Conservation (phyloP, 768 basidiomycete genomes). For the Neoboletus magnificus region DNA sequence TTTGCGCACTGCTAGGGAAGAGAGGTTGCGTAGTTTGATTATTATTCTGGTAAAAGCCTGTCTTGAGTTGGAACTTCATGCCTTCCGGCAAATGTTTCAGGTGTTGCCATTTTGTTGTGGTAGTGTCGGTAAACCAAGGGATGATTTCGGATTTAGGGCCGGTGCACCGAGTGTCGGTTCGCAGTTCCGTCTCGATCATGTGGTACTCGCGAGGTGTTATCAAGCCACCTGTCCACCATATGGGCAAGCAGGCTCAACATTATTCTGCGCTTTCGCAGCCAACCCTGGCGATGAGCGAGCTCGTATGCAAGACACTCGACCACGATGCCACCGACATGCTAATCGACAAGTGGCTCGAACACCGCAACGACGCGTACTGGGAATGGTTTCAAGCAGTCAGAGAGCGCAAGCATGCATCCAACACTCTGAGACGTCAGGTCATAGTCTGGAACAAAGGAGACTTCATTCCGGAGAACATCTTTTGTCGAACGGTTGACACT, state of each 20-base stretch:
- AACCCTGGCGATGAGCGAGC: conserved; percentile 69
- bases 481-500: conserved; percentile 76
- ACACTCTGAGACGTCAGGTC: conserved; percentile 49
- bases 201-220: conserved; percentile 1
- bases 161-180: conserved; percentile 11
- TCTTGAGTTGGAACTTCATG: background rate
- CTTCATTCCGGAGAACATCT: conserved; percentile 76
- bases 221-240: conserved; percentile 11
- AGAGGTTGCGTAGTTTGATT: background rate
- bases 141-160: conserved; percentile 23
- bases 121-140: background rate
- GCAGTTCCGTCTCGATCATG: background rate
- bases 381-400: conserved; percentile 74
- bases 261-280: conserved; percentile 70
- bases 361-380: conserved; percentile 70
- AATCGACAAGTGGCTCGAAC: conserved; percentile 83
- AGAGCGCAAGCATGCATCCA: conserved; percentile 58
- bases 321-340: conserved; percentile 74
- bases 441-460: conserved; percentile 61
- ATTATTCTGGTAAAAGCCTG: background rate
- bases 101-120: background rate
- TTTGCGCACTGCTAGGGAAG: conserved; percentile 3
- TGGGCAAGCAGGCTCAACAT: conserved; percentile 27
- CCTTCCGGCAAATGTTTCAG: background rate
- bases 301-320: conserved; percentile 73